Evolutionary conservation across 495 filamentous ascomycete genomes (phyloP).

Genomic region (Hypoxylon fragiforme): DNA sequence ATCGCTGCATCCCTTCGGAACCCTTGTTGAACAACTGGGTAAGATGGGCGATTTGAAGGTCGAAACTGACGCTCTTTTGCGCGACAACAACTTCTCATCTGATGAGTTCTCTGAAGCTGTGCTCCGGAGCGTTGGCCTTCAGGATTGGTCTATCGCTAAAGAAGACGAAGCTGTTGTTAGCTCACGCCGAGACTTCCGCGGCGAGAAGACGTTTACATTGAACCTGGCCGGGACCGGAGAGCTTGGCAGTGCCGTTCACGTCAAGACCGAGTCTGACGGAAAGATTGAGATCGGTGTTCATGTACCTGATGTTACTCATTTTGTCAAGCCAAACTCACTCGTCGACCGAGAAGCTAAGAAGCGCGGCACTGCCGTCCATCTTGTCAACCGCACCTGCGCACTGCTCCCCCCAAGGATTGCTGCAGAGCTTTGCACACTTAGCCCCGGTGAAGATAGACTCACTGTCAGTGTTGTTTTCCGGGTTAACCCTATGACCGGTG

Average conservation of each 20-base stretch:
- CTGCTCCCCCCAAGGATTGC: constrained; percentile 86
- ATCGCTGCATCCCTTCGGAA: constrained; percentile 97
- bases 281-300: constrained; percentile 94
- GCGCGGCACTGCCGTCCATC: constrained; percentile 90
- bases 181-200: constrained; percentile 86
- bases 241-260: constrained; percentile 88
- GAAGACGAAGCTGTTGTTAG: constrained; percentile 77
- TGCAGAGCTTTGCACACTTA: constrained; percentile 82
- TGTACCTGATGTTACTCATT: constrained; percentile 94
- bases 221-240: constrained; percentile 81
- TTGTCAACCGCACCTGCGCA: constrained; percentile 88
- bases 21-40: constrained; percentile 93
- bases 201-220: constrained; percentile 88
- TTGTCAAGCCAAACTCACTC: constrained; percentile 93
- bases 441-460: constrained; percentile 82
- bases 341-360: constrained; percentile 98
- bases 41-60: constrained; percentile 97
- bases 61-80: constrained; percentile 93
- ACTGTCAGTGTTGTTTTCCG: constrained; percentile 92
- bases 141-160: constrained; percentile 83
- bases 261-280: constrained; percentile 78
- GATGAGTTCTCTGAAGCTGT: constrained; percentile 98
- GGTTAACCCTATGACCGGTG: constrained; percentile 75
- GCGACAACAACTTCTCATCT: constrained; percentile 97
- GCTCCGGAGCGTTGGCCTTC: constrained; percentile 84